Evolutionary conservation across 2,329 filamentous ascomycete species (phyloP), one percentile per base, ranked within the genome.

Genomic region (Exophiala lecanii-corni): DNA sequence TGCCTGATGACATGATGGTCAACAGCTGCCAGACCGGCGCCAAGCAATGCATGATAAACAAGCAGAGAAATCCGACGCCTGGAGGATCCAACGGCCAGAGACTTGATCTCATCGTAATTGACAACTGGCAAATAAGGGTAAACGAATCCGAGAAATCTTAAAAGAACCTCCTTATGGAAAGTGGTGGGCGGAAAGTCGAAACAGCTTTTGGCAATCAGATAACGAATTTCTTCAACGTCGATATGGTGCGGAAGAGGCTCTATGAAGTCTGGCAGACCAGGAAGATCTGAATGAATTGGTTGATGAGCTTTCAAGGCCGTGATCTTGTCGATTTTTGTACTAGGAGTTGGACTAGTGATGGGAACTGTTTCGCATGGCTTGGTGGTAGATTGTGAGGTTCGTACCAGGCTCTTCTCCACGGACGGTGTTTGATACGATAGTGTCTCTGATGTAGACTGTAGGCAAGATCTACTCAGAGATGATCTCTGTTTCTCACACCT

Each of bases 191-290:
- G 16, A 36, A 39, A 40, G 3, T 13, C 13, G 21, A 45, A 45
- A 19, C 42, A 45, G 5, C 21, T 13, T 10, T 31, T 21, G 7
- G 13, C 23, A 6, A 17, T n/a, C 12, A 45, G 31, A 15, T 45
- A 45, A 16, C 21, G 36, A 9, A 34, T 17, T 28, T 45, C 36
- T 12, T 45, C 42, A 26, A 15, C 13, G 13, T 34, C 30, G 5
- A 45, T 13, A 10, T 35, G n/a, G 10, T 18, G 9, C 13, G 42
- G 36, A 4, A 45, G 36, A 6, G 19, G 30, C 17, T 45, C 35
- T 20, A 45, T 45, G 31, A 39, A 45, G 17, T 17, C 31, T 13
- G 42, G 42, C 10, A 45, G 42, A n/a, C n/a, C n/a, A n/a, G n/a
- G n/a, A n/a, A n/a, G n/a, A n/a, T n/a, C n/a, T n/a, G n/a, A n/a